Base-by-base conservation (phyloP, 2,329 filamentous ascomycete genomes). In the Fusarium newnesense region DNA sequence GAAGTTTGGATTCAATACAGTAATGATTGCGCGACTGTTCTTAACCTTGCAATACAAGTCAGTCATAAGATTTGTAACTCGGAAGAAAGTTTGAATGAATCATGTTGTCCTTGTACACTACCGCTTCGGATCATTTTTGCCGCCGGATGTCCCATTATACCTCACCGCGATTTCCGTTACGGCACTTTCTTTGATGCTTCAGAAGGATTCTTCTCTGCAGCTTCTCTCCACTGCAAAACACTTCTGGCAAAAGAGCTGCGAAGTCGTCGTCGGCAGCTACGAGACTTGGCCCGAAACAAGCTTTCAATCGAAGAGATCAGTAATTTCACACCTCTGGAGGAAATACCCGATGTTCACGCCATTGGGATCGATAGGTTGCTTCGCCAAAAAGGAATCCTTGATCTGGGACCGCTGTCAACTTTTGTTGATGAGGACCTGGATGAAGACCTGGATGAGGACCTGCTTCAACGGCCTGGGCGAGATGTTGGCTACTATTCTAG, bases 391-490 rank as follows among this genome's bases (percentile, higher is more conserved):
- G 28, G 21, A 1, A 12, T n/a, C 0, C 7, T 32, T 9, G 1
- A 28, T 2, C 5, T n/a, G 3, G 46, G 46, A 0, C 28, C 21
- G 2, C 4, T 49, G 0, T 49, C 46, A 2, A 49, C 21, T 18
- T 49, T 32, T 2, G 28, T 9, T 7, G 15, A 49, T n/a, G 0
- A 4, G 2, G 15, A 18, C 0, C 7, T 49, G 5, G 10, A 12
- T 24, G 24, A 24, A 24, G 24, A 24, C 24, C 24, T 24, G 24
- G 24, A 24, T 24, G 24, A 24, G 24, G 24, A 24, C 0, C 9
- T 47, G 4, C 5, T 4, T n/a, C 15, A 0, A 12, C 4, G 0
- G 5, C 10, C 0, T 8, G 0, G 3, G 0, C 28, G 2, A 12
- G 10, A 5, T 18, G 5, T 9, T 6, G 2, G 0, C 0, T 18